Percentiles rank a stretch among this genome's conserved stretches.
These are phyloP conservation scores for Globisporangium polare DNA, from an alignment of 352 stramenopile species.

Conservation along the genomic window DNA sequence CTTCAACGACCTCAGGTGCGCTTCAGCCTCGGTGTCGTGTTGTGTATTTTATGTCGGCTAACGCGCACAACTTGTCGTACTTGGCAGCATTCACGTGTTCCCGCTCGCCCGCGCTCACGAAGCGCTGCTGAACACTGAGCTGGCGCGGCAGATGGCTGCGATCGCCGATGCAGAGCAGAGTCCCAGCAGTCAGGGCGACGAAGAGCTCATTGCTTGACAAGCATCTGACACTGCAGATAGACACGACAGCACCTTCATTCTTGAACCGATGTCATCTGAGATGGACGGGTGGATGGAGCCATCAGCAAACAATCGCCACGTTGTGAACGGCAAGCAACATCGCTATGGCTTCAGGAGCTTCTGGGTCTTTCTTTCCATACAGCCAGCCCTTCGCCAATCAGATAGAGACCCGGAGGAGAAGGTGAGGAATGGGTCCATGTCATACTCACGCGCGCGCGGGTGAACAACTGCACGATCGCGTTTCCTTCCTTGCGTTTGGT, in stretches of 20 bases:
- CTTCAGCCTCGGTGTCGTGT: background rate
- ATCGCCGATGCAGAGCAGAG: background rate
- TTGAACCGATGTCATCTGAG: too few species aligned
- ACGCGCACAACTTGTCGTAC: background rate
- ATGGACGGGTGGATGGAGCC: too few species aligned
- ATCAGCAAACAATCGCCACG: too few species aligned
- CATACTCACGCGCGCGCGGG: background rate
- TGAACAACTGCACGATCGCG: background rate
- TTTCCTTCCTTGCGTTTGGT: background rate
- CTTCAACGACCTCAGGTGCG: slow-evolving; percentile 70
- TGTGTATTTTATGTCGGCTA: background rate
- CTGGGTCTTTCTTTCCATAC: background rate
- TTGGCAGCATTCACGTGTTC: slow-evolving; percentile 17
- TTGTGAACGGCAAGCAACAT: too few species aligned
- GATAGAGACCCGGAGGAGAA: background rate
- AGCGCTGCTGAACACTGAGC: slow-evolving; percentile 9
- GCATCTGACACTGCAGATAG: background rate
- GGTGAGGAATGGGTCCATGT: background rate
- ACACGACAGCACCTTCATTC: too few species aligned
- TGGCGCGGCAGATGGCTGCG: slow-evolving; percentile 9
- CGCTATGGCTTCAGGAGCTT: too few species aligned
- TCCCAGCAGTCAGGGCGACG: background rate
- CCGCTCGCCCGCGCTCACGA: background rate
- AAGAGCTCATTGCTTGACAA: slow-evolving; percentile 10
- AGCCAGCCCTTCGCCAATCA: background rate